phyloP scores from a whole-genome alignment of 768 basidiomycete genomes.

The Lactifluus echinatus region DNA sequence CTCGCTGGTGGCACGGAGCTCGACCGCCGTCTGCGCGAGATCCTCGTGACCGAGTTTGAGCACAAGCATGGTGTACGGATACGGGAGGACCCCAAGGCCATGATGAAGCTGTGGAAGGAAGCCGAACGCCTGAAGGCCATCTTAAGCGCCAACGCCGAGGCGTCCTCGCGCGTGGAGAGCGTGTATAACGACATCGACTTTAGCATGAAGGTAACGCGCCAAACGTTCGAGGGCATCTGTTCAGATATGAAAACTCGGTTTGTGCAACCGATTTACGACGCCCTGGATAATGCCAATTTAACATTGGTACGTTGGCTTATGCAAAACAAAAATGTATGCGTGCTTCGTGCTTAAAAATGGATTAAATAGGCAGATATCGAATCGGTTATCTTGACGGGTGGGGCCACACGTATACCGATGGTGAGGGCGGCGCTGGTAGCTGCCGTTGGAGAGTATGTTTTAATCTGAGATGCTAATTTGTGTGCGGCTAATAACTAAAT shows the following conservation, averaged over 20 bases:
- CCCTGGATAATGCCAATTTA: slow-evolving; percentile 56
- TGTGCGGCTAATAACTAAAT: not conserved
- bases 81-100: slow-evolving; percentile 65
- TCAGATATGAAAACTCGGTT: slow-evolving; percentile 56
- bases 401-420: slow-evolving; percentile 85
- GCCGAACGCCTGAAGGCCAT: slow-evolving; percentile 86
- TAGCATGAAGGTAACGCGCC: slow-evolving; percentile 64
- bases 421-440: slow-evolving; percentile 74
- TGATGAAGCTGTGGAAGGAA: slow-evolving; percentile 94
- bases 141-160: slow-evolving; percentile 86
- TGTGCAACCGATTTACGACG: slow-evolving; percentile 65
- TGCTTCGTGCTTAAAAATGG: slow-evolving; percentile 6
- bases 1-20: slow-evolving; percentile 74
- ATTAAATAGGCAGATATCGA: slow-evolving; percentile 63
- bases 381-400: slow-evolving; percentile 91
- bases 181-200: slow-evolving; percentile 89
- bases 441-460: slow-evolving; percentile 64
- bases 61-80: slow-evolving; percentile 60
- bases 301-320: slow-evolving; percentile 41
- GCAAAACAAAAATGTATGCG: too few relatives aligned
- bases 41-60: slow-evolving; percentile 70
- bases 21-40: slow-evolving; percentile 73
- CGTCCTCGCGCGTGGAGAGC: slow-evolving; percentile 74
- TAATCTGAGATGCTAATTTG: not conserved
- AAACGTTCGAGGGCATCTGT: slow-evolving; percentile 70